Conservation (phyloP, 2,329 filamentous ascomycete species). For the Nemania sp. region DNA sequence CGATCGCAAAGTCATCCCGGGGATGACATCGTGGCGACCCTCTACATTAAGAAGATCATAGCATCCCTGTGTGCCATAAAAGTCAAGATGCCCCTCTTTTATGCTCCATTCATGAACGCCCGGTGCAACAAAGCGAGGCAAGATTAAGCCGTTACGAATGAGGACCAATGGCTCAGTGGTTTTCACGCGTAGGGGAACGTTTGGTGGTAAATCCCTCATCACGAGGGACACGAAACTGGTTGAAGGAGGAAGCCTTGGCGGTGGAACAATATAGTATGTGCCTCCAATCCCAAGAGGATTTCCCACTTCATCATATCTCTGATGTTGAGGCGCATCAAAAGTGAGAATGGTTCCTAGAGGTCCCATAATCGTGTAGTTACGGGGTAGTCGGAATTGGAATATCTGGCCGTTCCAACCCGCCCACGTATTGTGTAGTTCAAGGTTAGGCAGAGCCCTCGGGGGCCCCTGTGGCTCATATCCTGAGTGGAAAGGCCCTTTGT, state of each 20-base stretch:
- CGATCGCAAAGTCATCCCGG: neutral
- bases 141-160: conserved; percentile 27
- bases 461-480: conserved; percentile 16
- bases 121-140: conserved; percentile 24
- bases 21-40: neutral
- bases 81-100: conserved; percentile 26
- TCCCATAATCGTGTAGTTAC: conserved; percentile 14
- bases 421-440: conserved; percentile 9
- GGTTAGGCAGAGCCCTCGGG: neutral
- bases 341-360: conserved; percentile 26
- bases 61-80: conserved; percentile 23
- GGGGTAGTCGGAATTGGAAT: conserved; percentile 34
- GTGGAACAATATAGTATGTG: conserved; percentile 20
- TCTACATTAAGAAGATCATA: conserved; percentile 14
- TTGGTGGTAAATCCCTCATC: conserved; percentile 1
- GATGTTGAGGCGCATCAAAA: conserved; percentile 19
- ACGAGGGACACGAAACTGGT: no score
- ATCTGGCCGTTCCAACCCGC: conserved; percentile 19
- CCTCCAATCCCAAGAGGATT: conserved; percentile 27
- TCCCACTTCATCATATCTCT: conserved; percentile 25
- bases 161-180: conserved; percentile 15
- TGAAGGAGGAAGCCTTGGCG: no score
- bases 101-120: conserved; percentile 35
- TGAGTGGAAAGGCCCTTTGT: neutral
- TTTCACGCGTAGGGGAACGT: conserved; percentile 23